A percentile compares a stretch with the other conserved stretches of the same genome.
Evolutionary conservation across 257 asterid species (phyloP).

Genomic region (Ilex aquifolium): DNA sequence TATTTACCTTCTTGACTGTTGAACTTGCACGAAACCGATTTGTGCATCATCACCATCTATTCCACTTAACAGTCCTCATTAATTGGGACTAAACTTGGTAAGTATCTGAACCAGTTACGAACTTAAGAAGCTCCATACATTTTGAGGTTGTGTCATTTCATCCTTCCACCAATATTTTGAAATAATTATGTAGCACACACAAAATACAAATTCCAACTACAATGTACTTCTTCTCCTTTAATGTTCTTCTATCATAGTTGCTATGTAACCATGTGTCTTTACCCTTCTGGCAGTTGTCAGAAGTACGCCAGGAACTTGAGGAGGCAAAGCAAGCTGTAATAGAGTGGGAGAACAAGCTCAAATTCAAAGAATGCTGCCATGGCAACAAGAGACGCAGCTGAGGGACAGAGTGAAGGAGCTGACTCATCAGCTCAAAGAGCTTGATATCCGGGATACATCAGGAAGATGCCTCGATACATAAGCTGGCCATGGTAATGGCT

Average conservation of each 20-base stretch:
- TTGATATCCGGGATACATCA: conserved; percentile 52
- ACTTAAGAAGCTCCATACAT: no score
- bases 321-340: conserved; percentile 71
- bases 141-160: no score
- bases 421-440: conserved; percentile 77
- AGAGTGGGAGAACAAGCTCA: conserved; percentile 77
- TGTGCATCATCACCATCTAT: no score
- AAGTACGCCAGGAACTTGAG: conserved; percentile 70
- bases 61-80: no score
- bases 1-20: no score
- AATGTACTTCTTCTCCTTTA: no score
- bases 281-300: conserved; percentile 53
- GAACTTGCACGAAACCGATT: no score
- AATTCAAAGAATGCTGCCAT: conserved; percentile 95
- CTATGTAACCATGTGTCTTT: background rate
- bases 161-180: no score
- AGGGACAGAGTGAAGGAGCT: conserved; percentile 93
- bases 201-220: no score
- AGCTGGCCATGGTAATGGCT: conserved; percentile 99
- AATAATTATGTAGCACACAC: no score
- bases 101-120: no score
- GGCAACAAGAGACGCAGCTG: conserved; percentile 95
- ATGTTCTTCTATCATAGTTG: background rate
- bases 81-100: no score
- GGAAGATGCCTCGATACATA: conserved; percentile 57